phyloP scores from a whole-genome alignment of 257 asterid genomes.

The Lavandula angustifolia region DNA sequence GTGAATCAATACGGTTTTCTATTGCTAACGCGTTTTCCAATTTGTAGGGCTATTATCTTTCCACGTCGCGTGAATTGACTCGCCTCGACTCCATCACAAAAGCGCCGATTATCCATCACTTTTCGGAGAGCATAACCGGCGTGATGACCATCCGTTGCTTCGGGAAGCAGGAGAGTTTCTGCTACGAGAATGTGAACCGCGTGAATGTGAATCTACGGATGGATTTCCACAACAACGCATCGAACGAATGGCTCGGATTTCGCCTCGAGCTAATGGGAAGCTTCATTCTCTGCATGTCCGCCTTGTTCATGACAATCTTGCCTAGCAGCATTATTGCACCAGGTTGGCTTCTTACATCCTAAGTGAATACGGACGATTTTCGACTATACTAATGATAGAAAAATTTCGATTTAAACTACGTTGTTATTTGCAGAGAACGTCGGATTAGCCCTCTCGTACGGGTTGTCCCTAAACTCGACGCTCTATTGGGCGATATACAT shows the following conservation, averaged over 20 bases:
- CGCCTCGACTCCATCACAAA: conserved; percentile 92
- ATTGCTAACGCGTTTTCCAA: neutral
- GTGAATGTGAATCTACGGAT: conserved; percentile 75
- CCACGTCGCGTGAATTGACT: conserved; percentile 90
- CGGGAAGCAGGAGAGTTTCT: conserved; percentile 68
- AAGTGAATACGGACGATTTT: neutral
- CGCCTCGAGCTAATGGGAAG: conserved; percentile 84
- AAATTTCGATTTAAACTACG: too few relatives aligned
- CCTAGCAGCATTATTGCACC: conserved; percentile 96
- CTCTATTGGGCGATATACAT: conserved; percentile 64
- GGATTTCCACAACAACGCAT: conserved; percentile 92
- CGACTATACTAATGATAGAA: conserved; percentile 10
- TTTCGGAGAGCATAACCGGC: conserved; percentile 94
- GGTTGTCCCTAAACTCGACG: conserved; percentile 72
- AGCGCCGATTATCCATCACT: conserved; percentile 94
- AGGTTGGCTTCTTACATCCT: conserved; percentile 42
- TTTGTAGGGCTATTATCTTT: conserved; percentile 74
- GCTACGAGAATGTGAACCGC: conserved; percentile 68
- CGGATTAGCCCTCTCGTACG: conserved; percentile 85
- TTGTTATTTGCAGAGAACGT: conserved; percentile 66
- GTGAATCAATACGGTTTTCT: too few relatives aligned
- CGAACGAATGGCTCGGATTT: conserved; percentile 96
- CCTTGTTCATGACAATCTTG: conserved; percentile 73
- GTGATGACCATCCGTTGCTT: conserved; percentile 92
- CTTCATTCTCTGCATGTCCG: conserved; percentile 78